Evolutionary conservation across 805 yeast species (phyloP), one percentile per base, ranked within the genome.

Genomic region (Cyberlindnera petersonii): DNA sequence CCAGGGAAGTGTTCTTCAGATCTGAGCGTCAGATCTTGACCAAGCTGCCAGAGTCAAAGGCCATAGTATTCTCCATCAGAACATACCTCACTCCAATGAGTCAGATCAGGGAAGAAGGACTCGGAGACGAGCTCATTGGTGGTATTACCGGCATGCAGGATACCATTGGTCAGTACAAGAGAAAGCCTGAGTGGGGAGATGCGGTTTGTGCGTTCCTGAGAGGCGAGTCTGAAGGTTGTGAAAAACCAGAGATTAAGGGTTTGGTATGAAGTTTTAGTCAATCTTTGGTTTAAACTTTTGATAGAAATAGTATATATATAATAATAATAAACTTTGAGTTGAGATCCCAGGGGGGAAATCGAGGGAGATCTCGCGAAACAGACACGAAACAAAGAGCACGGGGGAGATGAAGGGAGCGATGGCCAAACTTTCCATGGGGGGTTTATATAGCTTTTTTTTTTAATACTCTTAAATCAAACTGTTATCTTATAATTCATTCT

Each of bases 61-160:
- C 74, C 1, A 62, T 69, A 22, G 56, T 71, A 13, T 77, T 79
- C 63, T 63, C 75, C 2, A 69, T 78, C 37, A 66, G 81, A 46
- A 80, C 86, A 0, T 79, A 77, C 47, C 50, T 69, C 35, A 68
- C 76, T n/a, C 79, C 83, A 19, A 44, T 79, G 50, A 56, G 70
- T 33, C 59, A 64, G 35, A 53, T 78, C 29, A 62, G 71, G 48
- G 60, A 59, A 7, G 78, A 71, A 48, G 68, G 74, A 20, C 63
- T 66, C 1, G 64, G 69, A 6, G 72, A 69, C n/a, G 71, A 78
- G 15, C 60, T 85, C 16, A 64, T 69, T 32, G 80, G 76, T 8
- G 86, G 88, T 2, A 74, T 86, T 24, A 72, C 72, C 17, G 82
- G 79, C 1, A 68, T 84, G 54, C 81, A 82, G 8, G 75, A 66